Conservation (phyloP, 768 basidiomycete genomes). For the Paxillus rubicundulus region DNA sequence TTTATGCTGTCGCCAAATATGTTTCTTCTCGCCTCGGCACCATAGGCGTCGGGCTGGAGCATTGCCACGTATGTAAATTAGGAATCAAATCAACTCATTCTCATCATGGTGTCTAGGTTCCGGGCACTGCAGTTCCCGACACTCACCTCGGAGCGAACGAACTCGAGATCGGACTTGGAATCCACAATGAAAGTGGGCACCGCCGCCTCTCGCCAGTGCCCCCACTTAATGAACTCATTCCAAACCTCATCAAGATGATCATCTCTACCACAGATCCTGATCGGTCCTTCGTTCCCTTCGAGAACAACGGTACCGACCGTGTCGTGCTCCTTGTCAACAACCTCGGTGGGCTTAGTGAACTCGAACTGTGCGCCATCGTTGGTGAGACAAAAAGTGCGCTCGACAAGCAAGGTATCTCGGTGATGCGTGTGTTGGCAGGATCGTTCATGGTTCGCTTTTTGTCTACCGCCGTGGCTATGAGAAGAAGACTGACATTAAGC, state of each 20-base stretch:
- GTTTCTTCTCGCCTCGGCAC: slow-evolving; percentile 69
- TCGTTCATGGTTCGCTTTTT: slow-evolving; percentile 73
- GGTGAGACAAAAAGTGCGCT: slow-evolving; percentile 58
- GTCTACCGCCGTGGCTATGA: neutral
- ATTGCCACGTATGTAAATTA: slow-evolving; percentile 64
- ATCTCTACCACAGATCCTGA: slow-evolving; percentile 73
- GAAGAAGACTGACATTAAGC: slow-evolving; percentile 3
- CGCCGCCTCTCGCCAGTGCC: slow-evolving; percentile 69
- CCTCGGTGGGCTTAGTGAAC: slow-evolving; percentile 79
- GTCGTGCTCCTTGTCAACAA: slow-evolving; percentile 86
- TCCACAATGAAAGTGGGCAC: slow-evolving; percentile 87
- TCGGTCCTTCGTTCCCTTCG: slow-evolving; percentile 73
- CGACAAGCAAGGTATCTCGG: slow-evolving; percentile 50
- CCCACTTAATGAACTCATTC: slow-evolving; percentile 63
- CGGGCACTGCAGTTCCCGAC: slow-evolving; percentile 63
- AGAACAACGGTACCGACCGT: slow-evolving; percentile 56
- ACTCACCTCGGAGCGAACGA: slow-evolving; percentile 58
- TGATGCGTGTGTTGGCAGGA: slow-evolving; percentile 68
- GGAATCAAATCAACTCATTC: neutral
- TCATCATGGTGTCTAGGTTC: slow-evolving; percentile 48
- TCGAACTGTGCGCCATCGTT: slow-evolving; percentile 72
- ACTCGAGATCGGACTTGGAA: slow-evolving; percentile 88
- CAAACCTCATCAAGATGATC: slow-evolving; percentile 66
- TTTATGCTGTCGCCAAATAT: slow-evolving; percentile 64
- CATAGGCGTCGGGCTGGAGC: slow-evolving; percentile 84